Percentiles rank a stretch among this genome's conserved stretches.
Conservation (phyloP, 768 basidiomycete species). For the Hypsizygus marmoreus region DNA sequence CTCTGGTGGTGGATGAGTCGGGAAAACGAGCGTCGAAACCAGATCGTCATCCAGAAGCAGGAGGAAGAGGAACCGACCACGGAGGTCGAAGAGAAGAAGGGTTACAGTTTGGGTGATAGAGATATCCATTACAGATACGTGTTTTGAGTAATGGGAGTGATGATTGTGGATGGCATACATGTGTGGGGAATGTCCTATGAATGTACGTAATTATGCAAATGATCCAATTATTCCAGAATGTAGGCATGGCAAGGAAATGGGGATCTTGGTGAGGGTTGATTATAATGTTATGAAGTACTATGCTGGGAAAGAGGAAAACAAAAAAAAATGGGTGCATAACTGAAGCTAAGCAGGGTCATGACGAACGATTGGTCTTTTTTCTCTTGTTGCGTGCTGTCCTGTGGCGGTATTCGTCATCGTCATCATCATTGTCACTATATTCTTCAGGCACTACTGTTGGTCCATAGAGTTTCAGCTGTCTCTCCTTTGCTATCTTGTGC, state of each 20-base stretch:
- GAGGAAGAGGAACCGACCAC: slow-evolving; percentile 17
- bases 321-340: no score
- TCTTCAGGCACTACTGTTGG: slow-evolving; percentile 36
- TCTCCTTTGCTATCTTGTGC: slow-evolving; percentile 59
- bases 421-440: slow-evolving; percentile 52
- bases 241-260: neutral
- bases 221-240: neutral
- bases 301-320: slow-evolving; percentile 3
- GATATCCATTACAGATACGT: slow-evolving; percentile 43
- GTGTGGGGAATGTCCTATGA: neutral
- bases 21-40: slow-evolving; percentile 50
- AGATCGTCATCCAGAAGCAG: slow-evolving; percentile 23
- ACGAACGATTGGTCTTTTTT: slow-evolving; percentile 24
- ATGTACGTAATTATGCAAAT: slow-evolving; percentile 1
- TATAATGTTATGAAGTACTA: neutral
- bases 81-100: slow-evolving; percentile 21
- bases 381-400: slow-evolving; percentile 34
- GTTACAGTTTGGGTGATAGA: slow-evolving; percentile 38
- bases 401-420: slow-evolving; percentile 50
- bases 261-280: slow-evolving; percentile 1
- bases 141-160: slow-evolving; percentile 20
- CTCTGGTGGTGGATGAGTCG: slow-evolving; percentile 50
- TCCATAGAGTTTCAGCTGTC: slow-evolving; percentile 36
- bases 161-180: neutral
- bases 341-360: slow-evolving; percentile 10